Evolutionary conservation across 257 asterid species (phyloP).

Genomic region (Nicotiana attenuata): DNA sequence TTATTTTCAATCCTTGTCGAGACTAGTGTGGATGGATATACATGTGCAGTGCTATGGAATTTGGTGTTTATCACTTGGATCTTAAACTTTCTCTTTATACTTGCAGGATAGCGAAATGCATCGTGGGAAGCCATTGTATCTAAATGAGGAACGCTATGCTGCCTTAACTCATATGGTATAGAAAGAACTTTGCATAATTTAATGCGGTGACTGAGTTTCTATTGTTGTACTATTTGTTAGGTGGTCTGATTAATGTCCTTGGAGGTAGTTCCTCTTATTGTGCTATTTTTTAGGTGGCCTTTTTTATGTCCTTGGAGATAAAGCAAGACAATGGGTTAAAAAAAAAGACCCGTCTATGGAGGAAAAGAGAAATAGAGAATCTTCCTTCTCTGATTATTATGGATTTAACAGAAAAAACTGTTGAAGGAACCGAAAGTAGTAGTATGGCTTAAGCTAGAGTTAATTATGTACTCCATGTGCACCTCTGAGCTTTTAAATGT

Average conservation of each 20-base stretch:
- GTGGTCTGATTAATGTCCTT: neutral
- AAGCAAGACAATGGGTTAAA: neutral
- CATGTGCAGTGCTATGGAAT: neutral
- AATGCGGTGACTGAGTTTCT: neutral
- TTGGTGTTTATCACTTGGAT: neutral
- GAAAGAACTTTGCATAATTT: neutral
- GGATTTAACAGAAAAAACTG: neutral
- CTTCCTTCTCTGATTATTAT: neutral
- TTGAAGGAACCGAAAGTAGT: neutral
- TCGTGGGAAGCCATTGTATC: slow-evolving; percentile 87
- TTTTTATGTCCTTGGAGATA: neutral
- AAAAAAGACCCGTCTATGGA: neutral
- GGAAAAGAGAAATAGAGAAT: neutral
- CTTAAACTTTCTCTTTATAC: neutral
- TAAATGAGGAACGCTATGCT: slow-evolving; percentile 92
- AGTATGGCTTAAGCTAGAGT: slow-evolving; percentile 1
- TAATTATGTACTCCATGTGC: neutral
- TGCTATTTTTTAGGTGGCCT: neutral
- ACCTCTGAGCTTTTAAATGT: neutral
- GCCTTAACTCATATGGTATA: slow-evolving; percentile 82
- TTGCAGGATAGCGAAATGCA: slow-evolving; percentile 76
- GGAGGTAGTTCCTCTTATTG: neutral
- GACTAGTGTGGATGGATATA: neutral
- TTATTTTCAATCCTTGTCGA: neutral
- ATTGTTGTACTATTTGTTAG: neutral